Conservation (phyloP, 1,284 basidiomycete genomes). For the Puccinia brachypodii region DNA sequence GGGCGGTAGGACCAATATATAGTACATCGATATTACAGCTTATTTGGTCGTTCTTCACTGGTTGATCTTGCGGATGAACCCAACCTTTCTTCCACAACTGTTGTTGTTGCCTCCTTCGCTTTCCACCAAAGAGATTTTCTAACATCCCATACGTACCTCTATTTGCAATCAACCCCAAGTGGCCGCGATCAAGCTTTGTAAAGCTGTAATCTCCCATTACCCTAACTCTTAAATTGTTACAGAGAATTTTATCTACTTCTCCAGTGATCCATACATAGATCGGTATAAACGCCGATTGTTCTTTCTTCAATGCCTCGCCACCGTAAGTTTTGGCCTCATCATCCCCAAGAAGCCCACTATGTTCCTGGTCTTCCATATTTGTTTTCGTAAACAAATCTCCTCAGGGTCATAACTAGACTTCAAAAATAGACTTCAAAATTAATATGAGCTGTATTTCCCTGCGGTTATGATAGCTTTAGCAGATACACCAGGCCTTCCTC, state of each 20-base stretch:
- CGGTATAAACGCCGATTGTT: not conserved
- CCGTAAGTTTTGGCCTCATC: constrained; percentile 14
- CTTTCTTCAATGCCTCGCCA: constrained; percentile 15
- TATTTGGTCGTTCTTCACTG: constrained; percentile 10
- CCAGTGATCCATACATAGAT: not conserved
- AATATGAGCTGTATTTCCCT: not conserved
- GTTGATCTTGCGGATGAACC: constrained; percentile 9
- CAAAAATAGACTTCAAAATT: not conserved
- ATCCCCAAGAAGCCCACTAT: not conserved
- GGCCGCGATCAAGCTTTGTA: not conserved
- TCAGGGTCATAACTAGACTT: not conserved
- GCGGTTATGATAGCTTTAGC: constrained; percentile 18
- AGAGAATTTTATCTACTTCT: not conserved
- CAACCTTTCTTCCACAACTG: not conserved
- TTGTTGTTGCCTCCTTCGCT: not conserved
- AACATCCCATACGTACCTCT: no score
- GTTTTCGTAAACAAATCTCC: not conserved
- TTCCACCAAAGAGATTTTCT: not conserved
- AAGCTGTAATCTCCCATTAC: not conserved
- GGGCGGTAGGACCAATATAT: constrained; percentile 12
- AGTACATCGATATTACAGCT: not conserved
- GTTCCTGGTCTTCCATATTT: not conserved
- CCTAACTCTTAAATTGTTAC: not conserved
- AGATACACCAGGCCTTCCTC: constrained; percentile 44
- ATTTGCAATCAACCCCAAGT: not conserved